Conservation (phyloP, 2,329 filamentous ascomycete genomes). For the Cercospora zeae-maydis region DNA sequence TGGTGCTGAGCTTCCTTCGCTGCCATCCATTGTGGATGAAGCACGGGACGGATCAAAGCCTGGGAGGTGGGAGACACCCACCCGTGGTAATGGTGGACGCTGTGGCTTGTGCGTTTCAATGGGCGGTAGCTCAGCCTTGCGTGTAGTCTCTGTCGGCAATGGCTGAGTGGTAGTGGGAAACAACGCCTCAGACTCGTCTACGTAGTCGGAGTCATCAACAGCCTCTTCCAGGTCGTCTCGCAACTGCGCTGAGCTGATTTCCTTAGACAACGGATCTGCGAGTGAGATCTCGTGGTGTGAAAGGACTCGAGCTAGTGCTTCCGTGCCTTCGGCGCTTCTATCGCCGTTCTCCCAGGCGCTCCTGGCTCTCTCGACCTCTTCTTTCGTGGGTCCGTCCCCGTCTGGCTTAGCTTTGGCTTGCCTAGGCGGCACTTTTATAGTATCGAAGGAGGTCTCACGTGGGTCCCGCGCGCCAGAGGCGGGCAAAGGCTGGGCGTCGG, state of each 20-base stretch:
- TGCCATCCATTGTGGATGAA: conserved; percentile 45
- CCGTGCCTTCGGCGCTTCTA: conserved; percentile 29
- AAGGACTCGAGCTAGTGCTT: conserved; percentile 32
- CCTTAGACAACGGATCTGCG: conserved; percentile 18
- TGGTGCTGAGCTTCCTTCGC: conserved; percentile 28
- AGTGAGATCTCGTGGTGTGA: conserved; percentile 29
- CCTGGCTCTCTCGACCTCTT: conserved; percentile 29
- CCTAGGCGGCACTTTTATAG: neutral
- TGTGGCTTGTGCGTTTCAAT: conserved; percentile 24
- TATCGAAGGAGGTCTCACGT: conserved; percentile 7
- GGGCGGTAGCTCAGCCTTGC: neutral
- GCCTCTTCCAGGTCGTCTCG: conserved; percentile 22
- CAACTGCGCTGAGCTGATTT: conserved; percentile 3
- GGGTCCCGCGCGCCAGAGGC: conserved; percentile 12
- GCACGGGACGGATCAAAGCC: conserved; percentile 46
- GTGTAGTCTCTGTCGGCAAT: neutral
- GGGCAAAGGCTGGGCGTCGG: conserved; percentile 21
- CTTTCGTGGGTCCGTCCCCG: conserved; percentile 19
- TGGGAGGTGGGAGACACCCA: conserved; percentile 48
- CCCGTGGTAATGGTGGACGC: conserved; percentile 40
- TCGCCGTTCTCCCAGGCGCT: conserved; percentile 29
- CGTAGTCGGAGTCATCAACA: conserved; percentile 26
- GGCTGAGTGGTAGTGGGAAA: conserved; percentile 1
- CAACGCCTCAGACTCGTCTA: conserved; percentile 15
- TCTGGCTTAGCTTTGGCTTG: conserved; percentile 2